phyloP scores from a whole-genome alignment of 139 green algal genomes.

The Closterium sp. region DNA sequence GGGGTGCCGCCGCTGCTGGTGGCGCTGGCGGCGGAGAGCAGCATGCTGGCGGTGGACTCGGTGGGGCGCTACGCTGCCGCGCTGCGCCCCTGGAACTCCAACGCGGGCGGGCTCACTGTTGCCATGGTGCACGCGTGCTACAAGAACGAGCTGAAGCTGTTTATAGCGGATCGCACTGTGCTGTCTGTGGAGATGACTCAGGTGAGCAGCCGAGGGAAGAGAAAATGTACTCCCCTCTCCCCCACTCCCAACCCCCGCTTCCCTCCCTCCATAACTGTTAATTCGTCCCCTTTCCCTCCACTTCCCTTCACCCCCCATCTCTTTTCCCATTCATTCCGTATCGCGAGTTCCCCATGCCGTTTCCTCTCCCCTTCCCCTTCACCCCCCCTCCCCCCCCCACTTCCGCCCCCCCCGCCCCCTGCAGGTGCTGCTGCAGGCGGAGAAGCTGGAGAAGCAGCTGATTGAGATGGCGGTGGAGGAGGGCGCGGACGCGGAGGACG shows the following conservation, averaged over 20 bases:
- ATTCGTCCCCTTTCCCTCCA: neutral
- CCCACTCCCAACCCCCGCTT: neutral
- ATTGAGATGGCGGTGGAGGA: slow-evolving; percentile 41
- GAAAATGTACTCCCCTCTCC: neutral
- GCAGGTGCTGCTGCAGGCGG: slow-evolving; percentile 22
- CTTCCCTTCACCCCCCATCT: neutral
- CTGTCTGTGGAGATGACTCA: neutral
- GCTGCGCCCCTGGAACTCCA: slow-evolving; percentile 6
- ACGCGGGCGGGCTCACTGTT: slow-evolving; percentile 5
- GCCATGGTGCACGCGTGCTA: slow-evolving; percentile 23
- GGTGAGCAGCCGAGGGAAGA: neutral
- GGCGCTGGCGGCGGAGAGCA: neutral
- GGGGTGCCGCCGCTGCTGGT: neutral
- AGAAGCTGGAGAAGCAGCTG: slow-evolving; percentile 39
- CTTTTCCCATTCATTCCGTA: neutral
- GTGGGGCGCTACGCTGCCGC: neutral
- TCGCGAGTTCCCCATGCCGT: neutral
- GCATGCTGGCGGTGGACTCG: slow-evolving; percentile 4
- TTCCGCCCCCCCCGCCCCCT: neutral
- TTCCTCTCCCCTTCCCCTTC: neutral
- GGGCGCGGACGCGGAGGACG: slow-evolving; percentile 22
- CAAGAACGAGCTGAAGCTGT: slow-evolving; percentile 18
- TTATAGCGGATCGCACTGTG: neutral
- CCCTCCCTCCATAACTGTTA: no score
- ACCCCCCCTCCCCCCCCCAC: neutral